Evolutionary conservation across 371 early-diverging fungal genomes (phyloP), one percentile per base, ranked within the genome.

Genomic region (Mortierella sp.): DNA sequence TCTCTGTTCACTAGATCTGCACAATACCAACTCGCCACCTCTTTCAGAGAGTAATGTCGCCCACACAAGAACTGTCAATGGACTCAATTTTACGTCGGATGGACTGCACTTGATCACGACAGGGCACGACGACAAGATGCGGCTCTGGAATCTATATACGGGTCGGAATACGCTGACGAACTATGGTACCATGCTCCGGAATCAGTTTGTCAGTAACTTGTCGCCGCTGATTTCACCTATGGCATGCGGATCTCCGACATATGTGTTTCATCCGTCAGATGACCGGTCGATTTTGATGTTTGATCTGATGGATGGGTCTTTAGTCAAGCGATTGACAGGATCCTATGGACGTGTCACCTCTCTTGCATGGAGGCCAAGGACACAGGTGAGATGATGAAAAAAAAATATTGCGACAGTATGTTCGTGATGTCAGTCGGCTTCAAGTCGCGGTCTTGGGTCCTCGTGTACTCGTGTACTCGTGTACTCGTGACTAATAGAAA

Each of bases 141-240:
- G 92, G 44, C 72, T 92, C 34, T 96, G 95, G 95, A 90, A 94
- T 81, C 80, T 91, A n/a, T 67, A 81, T 42, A 87, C 84, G 8
- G 92, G 91, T 23, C 81, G 76, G 23, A 87, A 91, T 64, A 84
- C 85, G 8, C 78, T 91, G 43, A 87, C 90, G 21, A 88, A 91
- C 67, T 90, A 89, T 61, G 91, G 89, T 21, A 75, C 84, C 6
- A 66, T 70, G 62, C 80, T 89, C 57, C 80, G 84, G 31, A 88
- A 89, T 60, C 78, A 81, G 24, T 84, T 80, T 55, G 75, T 81
- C 47, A 65, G 81, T n/a, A 67, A 65, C 59, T 46, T 87, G 28
- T 63, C 80, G 31, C 79, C 87, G 0, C 60, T 89, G 21, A 70
- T 87, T 2, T 83, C 86, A 1, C 80, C 86, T 0, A 86, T 73